Evolutionary conservation across 2,329 filamentous ascomycete species (phyloP), one percentile per base, ranked within the genome.

Genomic region (Sporothrix variecibatus): DNA sequence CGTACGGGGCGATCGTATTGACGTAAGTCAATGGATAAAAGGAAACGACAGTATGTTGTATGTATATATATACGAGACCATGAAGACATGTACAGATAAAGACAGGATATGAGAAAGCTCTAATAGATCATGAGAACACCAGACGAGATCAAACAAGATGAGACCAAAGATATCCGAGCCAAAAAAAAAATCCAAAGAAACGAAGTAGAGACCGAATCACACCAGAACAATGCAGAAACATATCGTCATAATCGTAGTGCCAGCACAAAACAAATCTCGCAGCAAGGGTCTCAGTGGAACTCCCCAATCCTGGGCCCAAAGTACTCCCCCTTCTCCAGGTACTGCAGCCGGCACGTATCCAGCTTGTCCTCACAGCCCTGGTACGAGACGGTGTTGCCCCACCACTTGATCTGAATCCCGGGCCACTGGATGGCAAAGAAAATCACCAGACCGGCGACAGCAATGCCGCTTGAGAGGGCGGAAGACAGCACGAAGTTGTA

Each of bases 401-500:
- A 87, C 86, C 86, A 87, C 9, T 83, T 76, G 62, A 87, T 77
- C 31, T 82, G 43, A 43, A 82, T 79, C 5, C 81, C 81, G n/a
- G 82, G 81, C 76, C 83, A 86, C 76, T 87, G 83, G 20, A 88
- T 79, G 17, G 83, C 81, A 77, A 88, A 89, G 82, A 88, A 87
- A 75, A 88, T 87, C 76, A 88, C 80, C 75, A 88, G 84, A 71
- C 82, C 86, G 0, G 86, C 80, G 65, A 88, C 84, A 72, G 86
- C 86, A 56, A 88, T 84, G 40, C 84, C 86, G 31, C 84, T 84
- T 26, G 83, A 86, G 79, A 86, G 85, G 17, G 86, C 83, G 20
- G 86, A 85, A 8, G 86, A 87, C 31, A 87, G 81, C 60, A 87
- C 85, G 77, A 87, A 88, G 77, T 87, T 75, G 73, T 71, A 77